phyloP scores from a whole-genome alignment of 2,329 filamentous ascomycete genomes.

The Ophiostoma ulmi region DNA sequence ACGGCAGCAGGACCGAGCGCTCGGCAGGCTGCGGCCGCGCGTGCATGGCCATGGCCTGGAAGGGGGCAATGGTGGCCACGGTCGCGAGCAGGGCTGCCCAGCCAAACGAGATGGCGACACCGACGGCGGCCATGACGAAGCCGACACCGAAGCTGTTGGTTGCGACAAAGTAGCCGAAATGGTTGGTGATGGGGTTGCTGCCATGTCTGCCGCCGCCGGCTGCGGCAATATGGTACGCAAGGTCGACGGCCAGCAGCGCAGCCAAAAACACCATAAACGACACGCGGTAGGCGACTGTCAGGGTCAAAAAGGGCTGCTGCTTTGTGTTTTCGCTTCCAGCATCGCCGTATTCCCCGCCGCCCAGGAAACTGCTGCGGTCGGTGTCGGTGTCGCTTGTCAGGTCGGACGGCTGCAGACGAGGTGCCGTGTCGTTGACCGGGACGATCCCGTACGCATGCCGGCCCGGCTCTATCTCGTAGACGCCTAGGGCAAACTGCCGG shows the following conservation, averaged over 20 bases:
- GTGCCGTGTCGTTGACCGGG: slow-evolving; percentile 29
- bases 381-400: not conserved
- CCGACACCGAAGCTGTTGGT: slow-evolving; percentile 41
- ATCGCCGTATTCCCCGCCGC: not conserved
- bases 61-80: slow-evolving; percentile 27
- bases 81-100: slow-evolving; percentile 41
- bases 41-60: slow-evolving; percentile 24
- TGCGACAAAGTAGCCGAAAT: slow-evolving; percentile 37
- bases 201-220: slow-evolving; percentile 23
- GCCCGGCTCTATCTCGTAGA: slow-evolving; percentile 29
- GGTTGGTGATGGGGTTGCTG: slow-evolving; percentile 20
- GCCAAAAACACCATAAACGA: slow-evolving; percentile 34
- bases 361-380: not conserved
- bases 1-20: slow-evolving; percentile 40
- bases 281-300: slow-evolving; percentile 36
- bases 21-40: slow-evolving; percentile 34
- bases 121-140: slow-evolving; percentile 41
- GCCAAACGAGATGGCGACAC: slow-evolving; percentile 39
- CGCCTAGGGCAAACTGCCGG: slow-evolving; percentile 33
- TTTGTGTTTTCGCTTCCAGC: not conserved
- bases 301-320: slow-evolving; percentile 35
- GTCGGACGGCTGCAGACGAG: not conserved
- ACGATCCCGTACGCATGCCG: slow-evolving; percentile 35
- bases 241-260: slow-evolving; percentile 36
- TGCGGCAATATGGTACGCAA: slow-evolving; percentile 38